Evolutionary conservation across 768 basidiomycete genomes (phyloP).

Genomic region (Suillus alpinus): DNA sequence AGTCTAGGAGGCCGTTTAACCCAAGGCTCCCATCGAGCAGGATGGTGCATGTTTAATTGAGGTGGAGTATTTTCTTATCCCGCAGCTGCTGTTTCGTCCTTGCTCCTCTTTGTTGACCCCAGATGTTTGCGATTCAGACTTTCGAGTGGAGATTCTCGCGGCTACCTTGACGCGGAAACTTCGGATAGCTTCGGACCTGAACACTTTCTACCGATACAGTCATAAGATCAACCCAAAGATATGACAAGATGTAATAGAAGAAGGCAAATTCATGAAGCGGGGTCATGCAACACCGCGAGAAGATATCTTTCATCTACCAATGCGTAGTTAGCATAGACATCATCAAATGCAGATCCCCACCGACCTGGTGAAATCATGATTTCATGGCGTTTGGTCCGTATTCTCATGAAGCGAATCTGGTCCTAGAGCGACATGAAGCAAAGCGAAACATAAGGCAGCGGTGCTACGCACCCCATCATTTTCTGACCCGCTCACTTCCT

Average conservation of each 20-base stretch:
- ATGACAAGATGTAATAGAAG: not conserved
- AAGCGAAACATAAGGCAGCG: not conserved
- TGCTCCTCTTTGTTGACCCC: not conserved
- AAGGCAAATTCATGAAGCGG: conserved; percentile 40
- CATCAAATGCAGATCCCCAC: conserved; percentile 21
- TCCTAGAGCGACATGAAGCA: conserved; percentile 48
- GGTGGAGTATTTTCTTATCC: not conserved
- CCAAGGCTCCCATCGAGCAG: not conserved
- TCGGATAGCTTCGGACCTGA: not conserved
- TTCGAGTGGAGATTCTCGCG: not conserved
- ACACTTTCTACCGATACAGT: not conserved
- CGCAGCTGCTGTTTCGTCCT: not conserved
- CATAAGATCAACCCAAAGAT: not conserved
- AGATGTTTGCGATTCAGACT: not conserved
- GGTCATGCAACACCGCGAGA: conserved; percentile 82
- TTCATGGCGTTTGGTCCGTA: conserved; percentile 89
- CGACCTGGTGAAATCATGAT: conserved; percentile 91
- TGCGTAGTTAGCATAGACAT: not conserved
- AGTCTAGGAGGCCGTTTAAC: not conserved
- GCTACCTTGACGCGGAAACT: not conserved
- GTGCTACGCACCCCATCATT: conserved; percentile 51
- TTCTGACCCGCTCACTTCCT: conserved; percentile 68
- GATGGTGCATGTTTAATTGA: not conserved
- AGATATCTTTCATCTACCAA: conserved; percentile 71
- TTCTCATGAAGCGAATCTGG: conserved; percentile 83